phyloP scores from a whole-genome alignment of 2,329 filamentous ascomycete genomes.

The Claviceps sp. region DNA sequence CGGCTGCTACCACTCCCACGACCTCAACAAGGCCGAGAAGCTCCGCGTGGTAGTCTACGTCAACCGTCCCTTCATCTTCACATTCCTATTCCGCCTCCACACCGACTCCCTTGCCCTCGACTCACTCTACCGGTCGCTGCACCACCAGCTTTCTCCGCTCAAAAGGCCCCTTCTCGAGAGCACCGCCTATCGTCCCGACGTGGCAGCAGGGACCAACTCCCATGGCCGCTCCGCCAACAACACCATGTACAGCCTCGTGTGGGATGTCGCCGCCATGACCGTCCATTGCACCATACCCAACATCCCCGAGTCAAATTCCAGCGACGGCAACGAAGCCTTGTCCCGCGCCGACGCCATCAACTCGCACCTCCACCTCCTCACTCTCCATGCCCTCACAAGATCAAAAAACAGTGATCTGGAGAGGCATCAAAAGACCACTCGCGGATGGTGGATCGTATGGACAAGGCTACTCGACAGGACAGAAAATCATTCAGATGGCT shows the following conservation, averaged over 20 bases:
- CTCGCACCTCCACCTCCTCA: constrained; percentile 51
- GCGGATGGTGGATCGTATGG: constrained; percentile 61
- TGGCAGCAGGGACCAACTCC: constrained; percentile 9
- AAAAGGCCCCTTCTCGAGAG: constrained; percentile 42
- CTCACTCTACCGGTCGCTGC: constrained; percentile 44
- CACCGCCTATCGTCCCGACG: constrained; percentile 42
- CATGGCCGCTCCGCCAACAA: not conserved
- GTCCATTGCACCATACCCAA: constrained; percentile 4
- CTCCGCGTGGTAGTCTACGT: constrained; percentile 61
- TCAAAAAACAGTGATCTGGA: constrained; percentile 34
- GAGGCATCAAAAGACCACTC: constrained; percentile 50
- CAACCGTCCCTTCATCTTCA: constrained; percentile 63
- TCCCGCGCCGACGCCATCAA: constrained; percentile 49
- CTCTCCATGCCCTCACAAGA: constrained; percentile 35
- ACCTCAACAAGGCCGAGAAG: constrained; percentile 39
- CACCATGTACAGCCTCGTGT: constrained; percentile 48
- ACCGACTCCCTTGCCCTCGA: constrained; percentile 45
- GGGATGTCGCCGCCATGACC: constrained; percentile 32
- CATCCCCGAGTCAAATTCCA: constrained; percentile 2
- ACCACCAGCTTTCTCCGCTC: constrained; percentile 46
- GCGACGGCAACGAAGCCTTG: constrained; percentile 26
- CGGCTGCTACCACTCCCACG: constrained; percentile 25
- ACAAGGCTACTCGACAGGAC: constrained; percentile 35
- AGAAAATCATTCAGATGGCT: not conserved
- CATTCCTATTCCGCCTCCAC: constrained; percentile 51